A percentile compares a stretch with the other conserved stretches of the same genome.
Evolutionary conservation across 148 eudicot genomes (phyloP).

Genomic region (Hydrangea macrophylla): DNA sequence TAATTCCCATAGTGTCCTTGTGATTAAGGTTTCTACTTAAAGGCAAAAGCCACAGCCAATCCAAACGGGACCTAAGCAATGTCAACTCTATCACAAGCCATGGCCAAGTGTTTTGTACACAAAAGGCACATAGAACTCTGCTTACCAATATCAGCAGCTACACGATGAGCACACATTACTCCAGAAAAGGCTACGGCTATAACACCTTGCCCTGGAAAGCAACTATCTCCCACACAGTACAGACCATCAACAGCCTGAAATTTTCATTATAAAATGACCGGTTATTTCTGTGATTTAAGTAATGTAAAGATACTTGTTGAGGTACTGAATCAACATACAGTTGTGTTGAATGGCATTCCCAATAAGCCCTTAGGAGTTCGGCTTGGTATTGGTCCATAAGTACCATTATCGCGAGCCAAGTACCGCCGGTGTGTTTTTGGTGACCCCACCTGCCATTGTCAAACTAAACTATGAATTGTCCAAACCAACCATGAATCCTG

Average conservation of each 20-base stretch:
- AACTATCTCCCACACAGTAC: conserved; percentile 98
- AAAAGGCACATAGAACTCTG: not conserved
- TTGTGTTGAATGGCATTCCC: conserved; percentile 99
- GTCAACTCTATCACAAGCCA: conserved; percentile 5
- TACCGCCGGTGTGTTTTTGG: conserved; percentile 94
- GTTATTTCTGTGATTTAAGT: not conserved
- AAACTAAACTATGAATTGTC: not conserved
- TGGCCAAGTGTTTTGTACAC: not conserved
- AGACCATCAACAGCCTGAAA: conserved; percentile 81
- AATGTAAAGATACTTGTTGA: not conserved
- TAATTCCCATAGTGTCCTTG: no score
- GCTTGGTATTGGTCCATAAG: conserved; percentile 97
- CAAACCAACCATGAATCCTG: conserved; percentile 8
- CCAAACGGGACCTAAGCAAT: not conserved
- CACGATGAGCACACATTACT: conserved; percentile 98
- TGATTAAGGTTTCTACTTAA: no score
- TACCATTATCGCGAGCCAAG: conserved; percentile 95
- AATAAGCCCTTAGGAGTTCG: conserved; percentile 69
- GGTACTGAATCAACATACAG: conserved; percentile 44
- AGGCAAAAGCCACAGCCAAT: no score
- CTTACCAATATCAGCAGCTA: conserved; percentile 92
- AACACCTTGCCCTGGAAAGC: conserved; percentile 99
- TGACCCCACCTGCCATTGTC: conserved; percentile 67
- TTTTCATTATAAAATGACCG: conserved; percentile 13
- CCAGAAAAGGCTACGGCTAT: conserved; percentile 98